A percentile compares a stretch with the other conserved stretches of the same genome.
Conservation (phyloP, 2,329 filamentous ascomycete genomes). For the Ophioceras dolichostomum region DNA sequence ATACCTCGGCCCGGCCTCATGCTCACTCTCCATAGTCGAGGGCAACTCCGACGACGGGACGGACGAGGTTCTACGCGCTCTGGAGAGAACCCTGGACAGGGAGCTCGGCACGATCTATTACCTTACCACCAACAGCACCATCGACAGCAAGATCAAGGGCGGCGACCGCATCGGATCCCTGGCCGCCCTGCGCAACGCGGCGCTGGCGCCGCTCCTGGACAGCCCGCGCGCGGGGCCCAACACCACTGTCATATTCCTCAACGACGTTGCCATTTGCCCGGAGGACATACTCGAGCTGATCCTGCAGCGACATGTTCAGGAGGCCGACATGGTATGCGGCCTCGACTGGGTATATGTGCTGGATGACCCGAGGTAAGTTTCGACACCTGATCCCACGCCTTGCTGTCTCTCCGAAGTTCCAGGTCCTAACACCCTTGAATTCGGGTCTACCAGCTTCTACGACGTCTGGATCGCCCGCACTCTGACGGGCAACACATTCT, state of each 20-base stretch:
- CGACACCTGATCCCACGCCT: too few relatives aligned
- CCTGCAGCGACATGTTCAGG: slow-evolving; percentile 30
- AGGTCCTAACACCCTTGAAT: too few relatives aligned
- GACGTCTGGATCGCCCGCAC: slow-evolving; percentile 43
- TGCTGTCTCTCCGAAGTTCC: too few relatives aligned
- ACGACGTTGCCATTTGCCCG: slow-evolving; percentile 38
- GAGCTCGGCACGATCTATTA: slow-evolving; percentile 25
- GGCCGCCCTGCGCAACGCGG: slow-evolving; percentile 38
- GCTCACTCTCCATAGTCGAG: slow-evolving; percentile 42
- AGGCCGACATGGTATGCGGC: slow-evolving; percentile 43
- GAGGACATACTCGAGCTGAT: slow-evolving; percentile 46
- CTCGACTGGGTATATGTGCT: slow-evolving; percentile 44
- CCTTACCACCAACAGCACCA: slow-evolving; percentile 22
- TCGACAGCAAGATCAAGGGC: slow-evolving; percentile 26
- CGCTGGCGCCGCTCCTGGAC: slow-evolving; percentile 31
- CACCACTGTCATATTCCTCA: slow-evolving; percentile 37
- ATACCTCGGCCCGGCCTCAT: slow-evolving; percentile 36
- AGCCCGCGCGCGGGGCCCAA: slow-evolving; percentile 7
- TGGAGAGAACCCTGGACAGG: slow-evolving; percentile 26
- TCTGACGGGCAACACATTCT: slow-evolving; percentile 41
- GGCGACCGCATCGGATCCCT: slow-evolving; percentile 32
- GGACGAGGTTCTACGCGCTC: slow-evolving; percentile 29
- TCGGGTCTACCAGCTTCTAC: too few relatives aligned
- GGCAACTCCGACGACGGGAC: slow-evolving; percentile 43
- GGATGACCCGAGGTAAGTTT: slow-evolving; percentile 25